Evolutionary conservation across 2,329 filamentous ascomycete species (phyloP).

Genomic region (Rhynchosporium secalis): DNA sequence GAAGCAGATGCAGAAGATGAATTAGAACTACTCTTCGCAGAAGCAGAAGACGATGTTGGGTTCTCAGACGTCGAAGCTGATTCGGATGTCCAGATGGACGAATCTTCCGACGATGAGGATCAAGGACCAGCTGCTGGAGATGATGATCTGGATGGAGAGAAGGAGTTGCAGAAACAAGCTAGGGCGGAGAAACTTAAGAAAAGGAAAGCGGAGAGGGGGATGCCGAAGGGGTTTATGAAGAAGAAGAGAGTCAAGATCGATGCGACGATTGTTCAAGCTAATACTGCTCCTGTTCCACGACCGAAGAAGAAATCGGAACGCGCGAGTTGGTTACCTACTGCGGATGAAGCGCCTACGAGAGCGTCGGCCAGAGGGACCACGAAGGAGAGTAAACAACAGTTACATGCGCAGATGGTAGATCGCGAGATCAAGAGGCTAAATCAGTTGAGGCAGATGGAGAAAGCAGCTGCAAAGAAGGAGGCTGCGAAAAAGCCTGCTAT

Average conservation of each 20-base stretch:
- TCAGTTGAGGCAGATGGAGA: constrained; percentile 67
- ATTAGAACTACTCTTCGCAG: constrained; percentile 73
- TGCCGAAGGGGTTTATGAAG: constrained; percentile 70
- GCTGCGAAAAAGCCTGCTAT: constrained; percentile 75
- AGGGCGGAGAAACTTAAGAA: constrained; percentile 73
- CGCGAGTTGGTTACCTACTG: constrained; percentile 66
- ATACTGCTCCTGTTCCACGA: constrained; percentile 42
- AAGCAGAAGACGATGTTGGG: constrained; percentile 67
- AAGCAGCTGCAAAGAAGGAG: constrained; percentile 60
- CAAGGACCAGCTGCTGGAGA: constrained; percentile 60
- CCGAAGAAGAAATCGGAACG: constrained; percentile 71
- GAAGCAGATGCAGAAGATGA: constrained; percentile 59
- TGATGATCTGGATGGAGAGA: constrained; percentile 78
- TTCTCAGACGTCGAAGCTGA: constrained; percentile 68
- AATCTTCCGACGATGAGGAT: constrained; percentile 80
- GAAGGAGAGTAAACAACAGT: constrained; percentile 56
- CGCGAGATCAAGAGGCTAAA: constrained; percentile 69
- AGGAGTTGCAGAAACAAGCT: constrained; percentile 76
- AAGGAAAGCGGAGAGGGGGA: constrained; percentile 74
- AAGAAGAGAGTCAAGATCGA: constrained; percentile 77
- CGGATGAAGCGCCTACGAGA: constrained; percentile 60
- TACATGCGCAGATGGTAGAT: constrained; percentile 71
- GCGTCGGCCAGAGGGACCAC: constrained; percentile 64
- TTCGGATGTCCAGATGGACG: constrained; percentile 83
- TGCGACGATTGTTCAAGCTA: constrained; percentile 45